A percentile compares a stretch with the other conserved stretches of the same genome.
These are phyloP conservation scores for Calocera cornea DNA, from an alignment of 768 basidiomycete genomes.

Conservation along the genomic window DNA sequence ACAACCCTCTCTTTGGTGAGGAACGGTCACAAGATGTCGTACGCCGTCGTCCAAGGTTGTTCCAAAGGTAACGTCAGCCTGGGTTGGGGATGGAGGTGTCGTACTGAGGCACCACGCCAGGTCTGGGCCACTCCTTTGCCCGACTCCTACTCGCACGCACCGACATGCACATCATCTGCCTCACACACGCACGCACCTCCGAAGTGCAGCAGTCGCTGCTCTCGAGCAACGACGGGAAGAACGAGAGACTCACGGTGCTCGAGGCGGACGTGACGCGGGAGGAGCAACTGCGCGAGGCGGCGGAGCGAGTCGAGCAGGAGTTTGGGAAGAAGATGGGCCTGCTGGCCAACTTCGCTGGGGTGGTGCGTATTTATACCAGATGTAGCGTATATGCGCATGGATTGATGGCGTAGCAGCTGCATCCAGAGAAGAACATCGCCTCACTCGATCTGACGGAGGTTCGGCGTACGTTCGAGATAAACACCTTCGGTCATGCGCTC, in stretches of 20 bases:
- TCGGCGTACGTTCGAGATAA: constrained; percentile 27
- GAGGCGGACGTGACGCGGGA: constrained; percentile 26
- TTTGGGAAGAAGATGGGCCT: constrained; percentile 25
- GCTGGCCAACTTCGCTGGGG: constrained; percentile 27
- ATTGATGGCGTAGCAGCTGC: constrained; percentile 20
- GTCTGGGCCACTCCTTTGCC: constrained; percentile 22
- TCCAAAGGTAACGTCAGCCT: constrained; percentile 8
- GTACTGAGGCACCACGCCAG: constrained; percentile 12
- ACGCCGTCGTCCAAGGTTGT: constrained; percentile 17
- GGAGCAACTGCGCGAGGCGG: constrained; percentile 22
- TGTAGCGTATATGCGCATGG: not conserved
- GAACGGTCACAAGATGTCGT: constrained; percentile 10
- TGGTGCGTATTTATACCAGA: constrained; percentile 20
- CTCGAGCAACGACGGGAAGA: not conserved
- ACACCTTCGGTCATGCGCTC: constrained; percentile 30
- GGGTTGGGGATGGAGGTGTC: constrained; percentile 7
- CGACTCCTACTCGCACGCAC: constrained; percentile 24
- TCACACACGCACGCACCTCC: constrained; percentile 12
- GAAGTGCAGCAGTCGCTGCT: constrained; percentile 13
- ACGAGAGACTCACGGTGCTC: constrained; percentile 20
- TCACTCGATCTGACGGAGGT: constrained; percentile 20
- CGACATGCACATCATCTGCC: constrained; percentile 25
- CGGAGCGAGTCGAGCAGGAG: constrained; percentile 20
- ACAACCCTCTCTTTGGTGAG: too few relatives aligned
- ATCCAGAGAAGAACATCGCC: constrained; percentile 29